Base-by-base conservation (phyloP, 306 rosid species). In the Hippophae gyantsensis region DNA sequence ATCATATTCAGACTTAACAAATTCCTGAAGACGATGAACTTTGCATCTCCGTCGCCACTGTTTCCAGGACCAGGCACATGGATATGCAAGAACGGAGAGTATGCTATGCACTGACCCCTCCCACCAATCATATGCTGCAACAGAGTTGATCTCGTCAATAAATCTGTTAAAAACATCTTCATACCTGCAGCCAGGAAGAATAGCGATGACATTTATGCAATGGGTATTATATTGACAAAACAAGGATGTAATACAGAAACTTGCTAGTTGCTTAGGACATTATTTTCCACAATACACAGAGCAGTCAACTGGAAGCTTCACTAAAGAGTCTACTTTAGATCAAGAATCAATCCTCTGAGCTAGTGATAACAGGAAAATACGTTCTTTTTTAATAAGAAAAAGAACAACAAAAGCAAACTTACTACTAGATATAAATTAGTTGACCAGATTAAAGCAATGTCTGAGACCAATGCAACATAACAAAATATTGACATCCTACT, bases 31-130 rank as follows among this genome's bases (percentile, higher is more conserved):
- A 70, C 85, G 96, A 52, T 85, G 84, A 32, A 90, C 75, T 81
- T 90, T 90, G 59, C 77, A 81, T 77, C 90, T 78, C 49, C 82
- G 86, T 6, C 97, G 82, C 95, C 97, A 90, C 77, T 85, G 94
- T 81, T 85, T 90, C 97, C 97, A 90, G 67, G 97, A 82, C 97
- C 97, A 90, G 66, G 97, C 95, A 74, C 97, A 90, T 66, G 97
- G 97, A 83, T 85, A 90, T 60, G 94, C 97, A 43, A 87, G 77
- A 70, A 90, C 78, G 13, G 90, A 90, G 74, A 90, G 97, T 75
- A 90, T 90, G 70, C 90, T 87, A 68, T 90, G 89, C 53, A 90
- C 95, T 41, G 97, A 90, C 66, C 97, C 97, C 71, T 90, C 97
- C 97, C 97, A 90, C 97, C 97, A 90, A 76, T 90, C 92, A 79